Base-by-base conservation (phyloP, 139 green algal genomes). In the Chlorella vulgaris region DNA sequence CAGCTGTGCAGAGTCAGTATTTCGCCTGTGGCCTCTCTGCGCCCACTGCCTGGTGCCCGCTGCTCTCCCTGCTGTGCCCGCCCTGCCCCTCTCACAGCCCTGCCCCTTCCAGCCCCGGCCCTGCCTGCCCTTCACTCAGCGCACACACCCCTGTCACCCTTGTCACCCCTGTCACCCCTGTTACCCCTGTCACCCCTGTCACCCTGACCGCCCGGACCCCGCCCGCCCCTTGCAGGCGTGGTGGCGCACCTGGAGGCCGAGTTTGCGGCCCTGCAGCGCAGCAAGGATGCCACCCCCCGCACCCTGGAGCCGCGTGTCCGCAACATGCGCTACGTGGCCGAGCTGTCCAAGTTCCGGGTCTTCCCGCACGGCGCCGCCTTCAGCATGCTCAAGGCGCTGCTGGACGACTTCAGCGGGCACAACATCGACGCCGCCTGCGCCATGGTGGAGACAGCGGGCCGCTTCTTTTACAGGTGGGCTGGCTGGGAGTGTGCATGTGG, bases 291-390 rank as follows among this genome's bases (percentile, higher is more conserved):
- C 10, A 86, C 83, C 0, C 55, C 77, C 31, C 79, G 89, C 40
- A 92, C 90, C 28, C 81, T 97, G 68, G 95, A 98, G 84, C 82
- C 85, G 7, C 85, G 93, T 29, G 53, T 96, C 15, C 76, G 89
- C 78, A 98, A 96, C 84, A 86, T 90, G 33, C 80, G 93, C 51
- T 98, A 96, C 83, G 86, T 99, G 0, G 83, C 87, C 7, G 96
- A 99, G 91, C 87, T 99, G 39, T 78, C 81, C 81, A 98, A 98
- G 84, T 98, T 98, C 87, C 76, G 81, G 7, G 40, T 96, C 29
- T 85, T 90, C 24, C 89, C 88, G 29, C 86, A 78, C 29, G 86
- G 90, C 38, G n/a, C 73, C 42, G 85, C 91, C 76, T 93, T 93
- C 60, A 80, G 80, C 26, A 71, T 85, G 33, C 85, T 95, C 18